Base-by-base conservation (phyloP, 371 early-diverging fungal genomes). In the Mucor lusitanicus region DNA sequence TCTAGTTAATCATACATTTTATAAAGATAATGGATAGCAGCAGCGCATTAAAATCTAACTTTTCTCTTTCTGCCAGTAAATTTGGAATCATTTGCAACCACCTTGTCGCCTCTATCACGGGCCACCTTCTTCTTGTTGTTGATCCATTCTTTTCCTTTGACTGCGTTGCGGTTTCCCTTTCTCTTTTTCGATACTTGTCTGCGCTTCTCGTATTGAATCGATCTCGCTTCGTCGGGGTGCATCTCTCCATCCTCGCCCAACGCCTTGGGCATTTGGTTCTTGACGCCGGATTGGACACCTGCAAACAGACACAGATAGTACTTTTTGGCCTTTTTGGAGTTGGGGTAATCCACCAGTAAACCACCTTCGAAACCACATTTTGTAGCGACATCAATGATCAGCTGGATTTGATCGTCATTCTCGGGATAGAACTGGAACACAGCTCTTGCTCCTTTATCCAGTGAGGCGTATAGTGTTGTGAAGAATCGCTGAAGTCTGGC, bases 371-470 rank as follows among this genome's bases (percentile, higher is more conserved):
- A 98, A 64, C 99, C 99, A 76, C 93, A 92, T 63, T 89, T 85
- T 73, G 93, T 90, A 4, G 99, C 96, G 8, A 87, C 85, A 54
- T 91, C 87, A 75, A 94, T 92, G 61, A 99, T 93, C 78, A 99
- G 78, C 66, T 99, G 94, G 59, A 98, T 88, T 79, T 99, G 99
- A 67, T 92, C 87, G 61, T 97, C 94, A 78, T 93, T 95, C 75
- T 99, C 97, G 1, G 99, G 98, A 80, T 99, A 99, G 73, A 99
- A 99, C 85, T 99, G 99, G 79, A 99, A 96, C 13, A 99, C 92
- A 27, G 98, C 98, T 42, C 95, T 87, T 9, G 96, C 96, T 6
- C 98, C 97, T 23, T 95, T 85, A 53, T 91, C 82, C 64, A 99
- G 78, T 6, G 94, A 84, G 30, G 92, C 92, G 77, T 96, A 99